Conservation (phyloP, 2,329 filamentous ascomycete species). For the Amesomyces nigricolor region DNA sequence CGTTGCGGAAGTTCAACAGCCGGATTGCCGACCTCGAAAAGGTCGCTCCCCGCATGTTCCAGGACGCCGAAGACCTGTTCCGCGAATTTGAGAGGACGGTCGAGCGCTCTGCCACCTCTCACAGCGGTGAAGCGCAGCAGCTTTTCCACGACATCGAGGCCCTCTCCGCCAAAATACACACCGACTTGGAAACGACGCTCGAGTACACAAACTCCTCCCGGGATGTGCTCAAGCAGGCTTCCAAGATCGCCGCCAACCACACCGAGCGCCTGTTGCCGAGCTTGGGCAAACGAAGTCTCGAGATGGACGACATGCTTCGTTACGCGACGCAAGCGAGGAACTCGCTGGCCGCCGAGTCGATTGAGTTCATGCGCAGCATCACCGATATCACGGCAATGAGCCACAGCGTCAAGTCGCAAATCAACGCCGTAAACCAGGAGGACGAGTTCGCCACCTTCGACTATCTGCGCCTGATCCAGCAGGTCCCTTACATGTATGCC, state of each 20-base stretch:
- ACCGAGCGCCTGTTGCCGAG: slow-evolving; percentile 57
- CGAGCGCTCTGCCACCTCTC: slow-evolving; percentile 49
- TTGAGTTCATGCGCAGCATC: slow-evolving; percentile 75
- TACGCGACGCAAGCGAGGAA: slow-evolving; percentile 63
- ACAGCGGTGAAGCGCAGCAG: slow-evolving; percentile 58
- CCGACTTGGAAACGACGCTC: slow-evolving; percentile 74
- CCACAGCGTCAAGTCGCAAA: slow-evolving; percentile 63
- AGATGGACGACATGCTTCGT: slow-evolving; percentile 57
- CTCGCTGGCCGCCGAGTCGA: slow-evolving; percentile 56
- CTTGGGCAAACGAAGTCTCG: slow-evolving; percentile 48
- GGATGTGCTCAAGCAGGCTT: slow-evolving; percentile 55
- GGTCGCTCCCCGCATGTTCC: slow-evolving; percentile 53
- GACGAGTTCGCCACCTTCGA: slow-evolving; percentile 78
- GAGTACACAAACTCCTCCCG: slow-evolving; percentile 59
- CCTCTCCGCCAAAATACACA: slow-evolving; percentile 77
- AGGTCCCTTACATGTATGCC: slow-evolving; percentile 84
- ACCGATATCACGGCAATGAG: slow-evolving; percentile 73
- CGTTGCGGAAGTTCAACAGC: slow-evolving; percentile 53
- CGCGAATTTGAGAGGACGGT: slow-evolving; percentile 57
- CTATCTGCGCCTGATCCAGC: slow-evolving; percentile 70
- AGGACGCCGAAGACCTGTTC: slow-evolving; percentile 56
- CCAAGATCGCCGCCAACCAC: slow-evolving; percentile 58
- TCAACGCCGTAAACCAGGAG: slow-evolving; percentile 65
- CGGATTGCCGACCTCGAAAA: slow-evolving; percentile 58
- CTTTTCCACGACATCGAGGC: slow-evolving; percentile 81